Percentiles rank a stretch among this genome's conserved stretches.
Conservation (phyloP, 1,139 yeast species). For the Nakaseomyces bracarensis region DNA sequence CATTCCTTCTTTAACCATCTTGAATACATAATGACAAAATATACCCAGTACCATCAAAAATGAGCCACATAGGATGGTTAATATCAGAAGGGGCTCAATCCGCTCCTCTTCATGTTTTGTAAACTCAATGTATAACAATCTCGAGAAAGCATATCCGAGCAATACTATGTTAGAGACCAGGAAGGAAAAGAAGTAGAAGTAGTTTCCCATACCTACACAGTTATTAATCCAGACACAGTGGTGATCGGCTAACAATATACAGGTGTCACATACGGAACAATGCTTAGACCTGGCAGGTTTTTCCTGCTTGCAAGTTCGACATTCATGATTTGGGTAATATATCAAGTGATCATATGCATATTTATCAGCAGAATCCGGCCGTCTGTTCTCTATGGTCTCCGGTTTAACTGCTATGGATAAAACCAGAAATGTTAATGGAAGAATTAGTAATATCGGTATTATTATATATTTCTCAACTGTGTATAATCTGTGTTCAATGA, state of each 20-base stretch:
- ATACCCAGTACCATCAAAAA: conserved; percentile 47
- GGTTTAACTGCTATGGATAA: conserved; percentile 21
- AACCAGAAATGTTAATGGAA: conserved; percentile 17
- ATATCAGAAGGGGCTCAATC: conserved; percentile 17
- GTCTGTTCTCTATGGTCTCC: conserved; percentile 10
- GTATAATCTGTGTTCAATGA: conserved; percentile 12
- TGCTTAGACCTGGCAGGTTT: conserved; percentile 91
- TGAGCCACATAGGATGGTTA: conserved; percentile 39
- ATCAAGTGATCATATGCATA: conserved; percentile 50
- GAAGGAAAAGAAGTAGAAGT: conserved; percentile 59
- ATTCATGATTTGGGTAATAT: conserved; percentile 37
- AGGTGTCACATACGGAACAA: conserved; percentile 63
- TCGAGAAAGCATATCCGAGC: conserved; percentile 50
- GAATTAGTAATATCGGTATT: conserved; percentile 19
- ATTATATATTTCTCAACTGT: conserved; percentile 16
- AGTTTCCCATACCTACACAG: conserved; percentile 76
- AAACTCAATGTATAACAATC: conserved; percentile 15
- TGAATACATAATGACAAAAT: conserved; percentile 55
- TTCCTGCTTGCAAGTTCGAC: conserved; percentile 51
- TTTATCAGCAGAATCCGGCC: conserved; percentile 14
- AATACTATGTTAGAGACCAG: conserved; percentile 48
- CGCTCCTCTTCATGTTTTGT: conserved; percentile 4
- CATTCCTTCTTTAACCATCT: conserved; percentile 64
- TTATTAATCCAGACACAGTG: conserved; percentile 95
- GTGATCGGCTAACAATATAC: conserved; percentile 71